Evolutionary conservation across 176 grass and related monocot species (phyloP).

Genomic region (Paspalum vaginatum): DNA sequence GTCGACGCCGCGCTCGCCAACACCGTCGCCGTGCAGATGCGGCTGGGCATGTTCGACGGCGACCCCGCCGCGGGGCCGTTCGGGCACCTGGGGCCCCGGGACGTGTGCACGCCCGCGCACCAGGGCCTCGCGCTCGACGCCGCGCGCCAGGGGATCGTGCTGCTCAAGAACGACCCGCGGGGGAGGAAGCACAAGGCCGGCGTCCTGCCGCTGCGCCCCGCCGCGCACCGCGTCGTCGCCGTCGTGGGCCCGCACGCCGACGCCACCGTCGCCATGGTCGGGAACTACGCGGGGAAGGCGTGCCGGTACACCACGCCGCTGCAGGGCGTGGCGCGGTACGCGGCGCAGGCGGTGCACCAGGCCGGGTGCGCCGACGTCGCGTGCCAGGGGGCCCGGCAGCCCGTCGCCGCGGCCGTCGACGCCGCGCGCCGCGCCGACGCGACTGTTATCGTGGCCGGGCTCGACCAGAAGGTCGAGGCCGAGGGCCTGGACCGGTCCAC

Average conservation of each 20-base stretch:
- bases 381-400: conserved; percentile 52
- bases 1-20: conserved; percentile 62
- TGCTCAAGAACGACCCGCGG: conserved; percentile 56
- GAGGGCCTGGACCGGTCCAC: conserved; percentile 49
- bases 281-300: conserved; percentile 77
- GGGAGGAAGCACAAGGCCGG: not conserved
- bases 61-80: conserved; percentile 53
- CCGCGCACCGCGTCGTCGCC: conserved; percentile 37
- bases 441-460: conserved; percentile 55
- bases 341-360: conserved; percentile 25
- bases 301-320: conserved; percentile 78
- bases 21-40: conserved; percentile 76
- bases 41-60: conserved; percentile 88
- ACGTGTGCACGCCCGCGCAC: conserved; percentile 67
- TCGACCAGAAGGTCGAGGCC: conserved; percentile 71
- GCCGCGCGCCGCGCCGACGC: conserved; percentile 50
- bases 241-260: conserved; percentile 74
- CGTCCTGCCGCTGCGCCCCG: conserved; percentile 47
- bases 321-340: conserved; percentile 60
- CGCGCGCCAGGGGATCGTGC: conserved; percentile 64
- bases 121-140: conserved; percentile 70
- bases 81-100: conserved; percentile 50
- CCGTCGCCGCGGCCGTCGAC: conserved; percentile 46
- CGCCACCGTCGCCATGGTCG: conserved; percentile 80
- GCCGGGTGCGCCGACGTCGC: conserved; percentile 67